phyloP scores from a whole-genome alignment of 345 rosid species.

The Aethionema arabicum region DNA sequence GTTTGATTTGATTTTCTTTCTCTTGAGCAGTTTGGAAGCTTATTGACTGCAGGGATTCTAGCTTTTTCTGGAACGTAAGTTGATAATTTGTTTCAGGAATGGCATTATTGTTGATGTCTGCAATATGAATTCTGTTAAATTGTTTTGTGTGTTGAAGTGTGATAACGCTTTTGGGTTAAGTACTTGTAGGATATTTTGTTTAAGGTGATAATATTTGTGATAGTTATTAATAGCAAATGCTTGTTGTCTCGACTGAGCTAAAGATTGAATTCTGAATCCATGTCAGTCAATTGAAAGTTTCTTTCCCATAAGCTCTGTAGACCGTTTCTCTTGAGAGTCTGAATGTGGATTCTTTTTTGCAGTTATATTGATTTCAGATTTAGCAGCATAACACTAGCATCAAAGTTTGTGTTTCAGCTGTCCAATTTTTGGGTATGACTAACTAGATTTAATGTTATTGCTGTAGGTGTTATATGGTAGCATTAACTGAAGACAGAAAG shows the following conservation, averaged over 20 bases:
- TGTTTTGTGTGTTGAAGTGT: slow-evolving; percentile 3
- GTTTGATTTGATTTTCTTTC: slow-evolving; percentile 5
- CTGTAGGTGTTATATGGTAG: slow-evolving; percentile 82
- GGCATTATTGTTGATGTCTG: background rate
- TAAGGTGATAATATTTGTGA: no score
- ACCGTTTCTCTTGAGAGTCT: no score
- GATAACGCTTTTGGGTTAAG: background rate
- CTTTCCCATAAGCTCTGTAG: background rate
- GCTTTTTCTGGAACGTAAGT: slow-evolving; percentile 93
- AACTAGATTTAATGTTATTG: background rate
- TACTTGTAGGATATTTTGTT: no score
- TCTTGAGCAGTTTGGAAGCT: slow-evolving; percentile 80
- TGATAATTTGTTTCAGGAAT: background rate
- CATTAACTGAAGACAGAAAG: slow-evolving; percentile 76
- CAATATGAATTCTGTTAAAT: slow-evolving; percentile 1
- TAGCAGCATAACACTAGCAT: background rate
- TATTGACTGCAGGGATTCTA: slow-evolving; percentile 78
- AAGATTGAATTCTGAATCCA: no score
- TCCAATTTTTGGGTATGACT: no score
- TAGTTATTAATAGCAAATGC: no score
- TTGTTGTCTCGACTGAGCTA: no score
- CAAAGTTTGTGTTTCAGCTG: background rate
- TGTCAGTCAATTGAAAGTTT: background rate
- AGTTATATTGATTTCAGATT: background rate
- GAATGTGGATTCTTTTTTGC: background rate